Evolutionary conservation across 805 yeast species (phyloP).

Genomic region (Candida lessepsii): DNA sequence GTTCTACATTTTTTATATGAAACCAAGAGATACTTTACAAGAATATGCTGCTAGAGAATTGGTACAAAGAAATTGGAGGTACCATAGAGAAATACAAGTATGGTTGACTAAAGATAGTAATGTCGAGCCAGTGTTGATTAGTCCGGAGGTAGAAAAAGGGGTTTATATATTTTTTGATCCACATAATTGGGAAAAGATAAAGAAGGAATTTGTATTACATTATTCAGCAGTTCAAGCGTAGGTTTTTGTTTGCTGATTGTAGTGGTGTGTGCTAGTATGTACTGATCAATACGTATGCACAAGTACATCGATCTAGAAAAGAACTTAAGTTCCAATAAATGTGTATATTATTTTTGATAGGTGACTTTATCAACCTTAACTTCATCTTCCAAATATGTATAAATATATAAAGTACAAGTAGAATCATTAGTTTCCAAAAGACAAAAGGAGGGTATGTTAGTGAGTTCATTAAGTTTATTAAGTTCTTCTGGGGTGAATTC

Average conservation of each 20-base stretch:
- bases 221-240: slow-evolving; percentile 39
- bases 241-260: too few species aligned
- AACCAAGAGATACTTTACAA: slow-evolving; percentile 89
- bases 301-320: too few species aligned
- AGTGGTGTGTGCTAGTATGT: too few species aligned
- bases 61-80: slow-evolving; percentile 93
- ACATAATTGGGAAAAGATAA: slow-evolving; percentile 91
- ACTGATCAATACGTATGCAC: too few species aligned
- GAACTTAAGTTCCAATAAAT: slow-evolving; percentile 6
- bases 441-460: slow-evolving; percentile 80
- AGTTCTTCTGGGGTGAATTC: slow-evolving; percentile 13
- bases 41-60: slow-evolving; percentile 92
- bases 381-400: slow-evolving; percentile 75
- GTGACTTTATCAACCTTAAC: slow-evolving; percentile 86
- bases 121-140: slow-evolving; percentile 77
- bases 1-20: slow-evolving; percentile 89
- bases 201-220: slow-evolving; percentile 59
- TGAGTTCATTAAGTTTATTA: slow-evolving; percentile 13
- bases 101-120: slow-evolving; percentile 95
- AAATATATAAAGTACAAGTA: slow-evolving; percentile 78
- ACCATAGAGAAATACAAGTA: slow-evolving; percentile 90
- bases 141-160: slow-evolving; percentile 87
- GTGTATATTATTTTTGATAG: slow-evolving; percentile 25
- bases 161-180: slow-evolving; percentile 95
- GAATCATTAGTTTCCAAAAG: slow-evolving; percentile 80